phyloP scores from a whole-genome alignment of 257 asterid genomes.

The Przewalskia tangutica region DNA sequence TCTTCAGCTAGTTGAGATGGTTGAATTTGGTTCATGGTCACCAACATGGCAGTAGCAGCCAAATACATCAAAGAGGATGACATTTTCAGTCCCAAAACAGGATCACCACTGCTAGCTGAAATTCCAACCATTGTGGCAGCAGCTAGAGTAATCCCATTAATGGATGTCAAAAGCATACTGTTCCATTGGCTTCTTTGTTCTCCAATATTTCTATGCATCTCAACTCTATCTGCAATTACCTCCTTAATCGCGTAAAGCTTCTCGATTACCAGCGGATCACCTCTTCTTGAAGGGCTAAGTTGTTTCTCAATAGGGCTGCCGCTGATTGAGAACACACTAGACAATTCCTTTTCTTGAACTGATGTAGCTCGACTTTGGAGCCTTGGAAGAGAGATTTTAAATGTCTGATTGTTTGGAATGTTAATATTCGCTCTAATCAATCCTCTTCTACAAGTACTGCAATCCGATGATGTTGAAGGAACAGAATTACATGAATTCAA shows the following conservation, averaged over 20 bases:
- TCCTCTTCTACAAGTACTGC: background rate
- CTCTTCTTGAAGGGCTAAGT: background rate
- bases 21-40: constrained; percentile 39
- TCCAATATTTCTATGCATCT: constrained; percentile 50
- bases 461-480: background rate
- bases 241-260: constrained; percentile 48
- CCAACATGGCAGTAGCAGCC: constrained; percentile 26
- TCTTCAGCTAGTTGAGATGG: constrained; percentile 78
- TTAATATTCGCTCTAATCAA: background rate
- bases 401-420: background rate
- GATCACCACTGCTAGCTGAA: constrained; percentile 12
- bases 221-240: constrained; percentile 46
- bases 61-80: constrained; percentile 24
- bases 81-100: constrained; percentile 7
- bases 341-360: background rate
- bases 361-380: background rate
- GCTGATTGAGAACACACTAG: background rate
- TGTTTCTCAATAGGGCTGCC: background rate
- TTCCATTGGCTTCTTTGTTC: constrained; percentile 54
- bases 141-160: constrained; percentile 41
- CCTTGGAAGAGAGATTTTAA: background rate
- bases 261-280: constrained; percentile 18
- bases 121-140: constrained; percentile 19
- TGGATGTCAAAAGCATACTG: constrained; percentile 29
- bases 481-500: background rate